A percentile compares a stretch with the other conserved stretches of the same genome.
phyloP scores from a whole-genome alignment of 768 basidiomycete genomes.

The Russula vinacea region DNA sequence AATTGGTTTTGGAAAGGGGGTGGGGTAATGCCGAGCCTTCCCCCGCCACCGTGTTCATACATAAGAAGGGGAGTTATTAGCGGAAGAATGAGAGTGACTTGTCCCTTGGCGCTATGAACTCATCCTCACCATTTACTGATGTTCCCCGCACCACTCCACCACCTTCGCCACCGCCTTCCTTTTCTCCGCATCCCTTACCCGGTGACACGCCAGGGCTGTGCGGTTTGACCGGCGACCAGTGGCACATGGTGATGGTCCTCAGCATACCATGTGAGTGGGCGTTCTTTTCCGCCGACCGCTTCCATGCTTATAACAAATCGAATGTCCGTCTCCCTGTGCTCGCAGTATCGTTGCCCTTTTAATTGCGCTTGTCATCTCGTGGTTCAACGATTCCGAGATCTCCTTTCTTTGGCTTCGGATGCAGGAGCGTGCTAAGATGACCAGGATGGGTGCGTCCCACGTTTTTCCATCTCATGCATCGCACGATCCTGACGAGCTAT shows the following conservation, averaged over 20 bases:
- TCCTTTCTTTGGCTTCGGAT: background rate
- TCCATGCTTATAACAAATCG: background rate
- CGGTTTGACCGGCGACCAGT: slow-evolving; percentile 1
- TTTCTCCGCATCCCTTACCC: background rate
- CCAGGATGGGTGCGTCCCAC: slow-evolving; percentile 5
- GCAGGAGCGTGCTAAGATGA: background rate
- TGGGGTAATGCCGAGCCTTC: background rate
- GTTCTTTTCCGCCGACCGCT: background rate
- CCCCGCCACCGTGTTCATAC: too few relatives aligned
- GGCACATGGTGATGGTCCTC: slow-evolving; percentile 6
- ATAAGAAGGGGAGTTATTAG: background rate
- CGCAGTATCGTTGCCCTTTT: slow-evolving; percentile 7
- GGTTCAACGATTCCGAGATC: background rate
- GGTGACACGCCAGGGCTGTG: slow-evolving; percentile 1
- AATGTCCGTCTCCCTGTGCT: background rate
- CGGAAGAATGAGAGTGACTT: background rate
- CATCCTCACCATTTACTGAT: background rate
- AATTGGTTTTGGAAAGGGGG: background rate
- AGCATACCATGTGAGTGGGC: slow-evolving; percentile 1
- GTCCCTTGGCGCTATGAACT: background rate
- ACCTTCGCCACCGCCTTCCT: too few relatives aligned
- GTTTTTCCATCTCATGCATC: background rate
- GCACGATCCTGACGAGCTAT: background rate
- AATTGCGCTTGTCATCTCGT: background rate
- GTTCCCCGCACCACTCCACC: background rate